Base-by-base conservation (phyloP, 306 rosid genomes). In the Prunus dulcis region DNA sequence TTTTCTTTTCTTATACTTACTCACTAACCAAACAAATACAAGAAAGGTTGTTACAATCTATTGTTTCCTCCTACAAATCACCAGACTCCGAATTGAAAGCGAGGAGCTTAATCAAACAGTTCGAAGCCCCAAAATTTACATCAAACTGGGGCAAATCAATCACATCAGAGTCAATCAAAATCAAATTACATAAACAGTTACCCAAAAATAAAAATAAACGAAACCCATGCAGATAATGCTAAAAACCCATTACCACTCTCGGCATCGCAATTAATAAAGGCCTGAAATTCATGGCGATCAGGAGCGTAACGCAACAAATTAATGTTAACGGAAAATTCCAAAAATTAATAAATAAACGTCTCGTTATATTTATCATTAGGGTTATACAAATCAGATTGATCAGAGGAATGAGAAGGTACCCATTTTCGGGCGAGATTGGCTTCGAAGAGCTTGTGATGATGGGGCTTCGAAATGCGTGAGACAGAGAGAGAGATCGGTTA, bases 331-430 rank as follows among this genome's bases (percentile, higher is more conserved):
- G 27, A 41, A 28, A 69, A 41, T 9, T 20, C 17, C 14, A 62
- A 22, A 22, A 38, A 30, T 8, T 32, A 17, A 47, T 14, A 50
- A 17, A 34, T 41, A 70, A 41, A 43, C 27, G 19, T 23, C n/a
- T 22, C 3, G 76, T 55, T 9, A 71, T 74, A 67, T 77, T 38
- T 71, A 32, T 38, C 10, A 43, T 34, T 32, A 6, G n/a, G 34
- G 3, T 47, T 38, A 60, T 38, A 67, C 22, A 70, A 67, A 75
- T 82, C 84, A 18, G 82, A 82, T 47, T 75, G 67, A 83, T 69
- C 73, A 63, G 56, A 79, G 51, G 28, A 78, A 73, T 2, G 67
- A 58, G 78, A 69, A 23, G 70, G 20, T 93, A 89, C 94, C 97
- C 92, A 87, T 87, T 75, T 55, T 45, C 32, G 68, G 64, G 71